A percentile compares a stretch with the other conserved stretches of the same genome.
These are phyloP conservation scores for Apiotrichum gamsii DNA, from an alignment of 1,284 basidiomycete species.

Conservation along the genomic window DNA sequence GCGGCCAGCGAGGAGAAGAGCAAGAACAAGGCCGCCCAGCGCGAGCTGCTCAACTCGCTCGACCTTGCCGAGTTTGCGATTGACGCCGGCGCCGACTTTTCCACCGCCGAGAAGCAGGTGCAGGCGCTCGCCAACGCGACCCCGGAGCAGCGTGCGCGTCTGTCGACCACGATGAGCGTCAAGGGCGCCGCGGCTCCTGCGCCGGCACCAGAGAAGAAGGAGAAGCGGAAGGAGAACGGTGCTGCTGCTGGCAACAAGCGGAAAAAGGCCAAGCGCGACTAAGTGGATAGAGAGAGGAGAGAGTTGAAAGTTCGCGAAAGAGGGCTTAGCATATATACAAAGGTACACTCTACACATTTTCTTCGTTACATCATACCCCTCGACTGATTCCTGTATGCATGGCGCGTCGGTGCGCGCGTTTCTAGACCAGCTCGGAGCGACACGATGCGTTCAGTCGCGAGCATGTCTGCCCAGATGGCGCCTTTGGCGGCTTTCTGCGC, in stretches of 20 bases:
- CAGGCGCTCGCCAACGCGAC: constrained; percentile 48
- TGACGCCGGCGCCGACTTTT: constrained; percentile 66
- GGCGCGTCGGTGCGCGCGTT: neutral
- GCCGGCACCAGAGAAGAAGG: constrained; percentile 58
- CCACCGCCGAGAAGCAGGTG: constrained; percentile 65
- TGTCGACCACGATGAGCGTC: constrained; percentile 67
- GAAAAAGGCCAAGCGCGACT: constrained; percentile 14
- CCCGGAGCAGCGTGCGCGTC: constrained; percentile 46
- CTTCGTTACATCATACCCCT: constrained; percentile 1
- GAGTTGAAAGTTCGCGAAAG: no score
- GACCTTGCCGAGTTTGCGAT: constrained; percentile 83
- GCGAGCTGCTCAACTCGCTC: constrained; percentile 74
- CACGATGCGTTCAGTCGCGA: constrained; percentile 10
- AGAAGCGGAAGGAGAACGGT: constrained; percentile 33
- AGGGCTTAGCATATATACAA: no score
- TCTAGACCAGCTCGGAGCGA: neutral
- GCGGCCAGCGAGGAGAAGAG: constrained; percentile 41
- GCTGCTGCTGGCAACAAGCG: constrained; percentile 18
- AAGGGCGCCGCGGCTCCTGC: constrained; percentile 53
- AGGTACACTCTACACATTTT: neutral
- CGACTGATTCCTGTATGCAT: constrained; percentile 5
- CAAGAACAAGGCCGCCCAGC: constrained; percentile 52
- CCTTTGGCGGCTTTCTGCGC: neutral
- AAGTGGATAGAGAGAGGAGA: no score
- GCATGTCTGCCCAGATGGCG: constrained; percentile 10